phyloP scores from a whole-genome alignment of 2,329 filamentous ascomycete genomes.

The Triangularia setosa region DNA sequence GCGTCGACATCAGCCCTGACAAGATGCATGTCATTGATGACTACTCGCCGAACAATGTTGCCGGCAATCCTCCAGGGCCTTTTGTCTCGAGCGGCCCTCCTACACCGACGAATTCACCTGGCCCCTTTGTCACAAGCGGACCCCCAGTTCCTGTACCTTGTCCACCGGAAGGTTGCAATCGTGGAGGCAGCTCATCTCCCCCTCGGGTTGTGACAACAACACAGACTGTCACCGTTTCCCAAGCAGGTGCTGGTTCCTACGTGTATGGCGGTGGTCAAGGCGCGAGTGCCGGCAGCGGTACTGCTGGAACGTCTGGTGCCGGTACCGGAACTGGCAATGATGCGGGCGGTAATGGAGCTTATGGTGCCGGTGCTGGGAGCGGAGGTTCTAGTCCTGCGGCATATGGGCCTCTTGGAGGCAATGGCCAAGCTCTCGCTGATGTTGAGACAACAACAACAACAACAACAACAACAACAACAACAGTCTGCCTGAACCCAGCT shows the following conservation, averaged over 20 bases:
- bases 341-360: not conserved
- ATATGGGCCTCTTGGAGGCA: not conserved
- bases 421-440: not conserved
- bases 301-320: not conserved
- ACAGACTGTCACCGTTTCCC: slow-evolving; percentile 1
- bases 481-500: not conserved
- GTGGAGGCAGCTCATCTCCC: slow-evolving; percentile 1
- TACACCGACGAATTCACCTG: not conserved
- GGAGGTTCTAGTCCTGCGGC: not conserved
- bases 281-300: not conserved
- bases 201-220: slow-evolving; percentile 4
- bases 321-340: not conserved
- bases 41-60: slow-evolving; percentile 5
- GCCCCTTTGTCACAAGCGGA: slow-evolving; percentile 14
- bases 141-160: not conserved
- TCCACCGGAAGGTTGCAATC: not conserved
- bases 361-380: slow-evolving; percentile 3
- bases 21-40: slow-evolving; percentile 5
- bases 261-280: not conserved
- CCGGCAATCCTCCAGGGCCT: slow-evolving; percentile 2
- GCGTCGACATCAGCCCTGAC: slow-evolving; percentile 1
- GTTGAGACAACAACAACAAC: slow-evolving; percentile 10
- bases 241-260: not conserved
- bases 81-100: slow-evolving; percentile 10
- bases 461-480: no score